A percentile compares a stretch with the other conserved stretches of the same genome.
Evolutionary conservation across 1,284 basidiomycete species (phyloP).

Genomic region (Sporisorium sorghi): DNA sequence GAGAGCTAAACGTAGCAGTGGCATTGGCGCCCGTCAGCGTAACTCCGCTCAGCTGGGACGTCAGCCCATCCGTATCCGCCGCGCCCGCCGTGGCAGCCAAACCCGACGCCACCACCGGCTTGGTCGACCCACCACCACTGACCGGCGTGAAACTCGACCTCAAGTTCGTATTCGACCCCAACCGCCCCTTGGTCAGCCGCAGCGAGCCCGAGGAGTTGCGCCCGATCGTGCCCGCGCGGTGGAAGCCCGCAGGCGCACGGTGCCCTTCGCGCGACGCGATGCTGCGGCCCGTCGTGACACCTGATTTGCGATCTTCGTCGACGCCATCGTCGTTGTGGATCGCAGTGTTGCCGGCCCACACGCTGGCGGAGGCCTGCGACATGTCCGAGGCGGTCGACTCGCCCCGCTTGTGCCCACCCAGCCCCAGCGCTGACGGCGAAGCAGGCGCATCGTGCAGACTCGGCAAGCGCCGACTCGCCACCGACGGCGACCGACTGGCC

Average conservation of each 20-base stretch:
- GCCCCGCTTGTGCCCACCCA: slow-evolving; percentile 15
- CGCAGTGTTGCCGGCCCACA: neutral
- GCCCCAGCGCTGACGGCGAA: neutral
- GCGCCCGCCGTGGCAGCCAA: neutral
- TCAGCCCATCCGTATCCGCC: slow-evolving; percentile 22
- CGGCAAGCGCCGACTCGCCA: slow-evolving; percentile 13
- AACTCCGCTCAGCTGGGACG: slow-evolving; percentile 30
- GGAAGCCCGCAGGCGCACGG: slow-evolving; percentile 11
- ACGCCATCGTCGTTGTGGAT: neutral
- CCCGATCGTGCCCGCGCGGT: slow-evolving; percentile 26
- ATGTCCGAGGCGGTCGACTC: slow-evolving; percentile 18
- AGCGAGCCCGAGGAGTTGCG: slow-evolving; percentile 36
- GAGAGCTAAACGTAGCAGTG: slow-evolving; percentile 21
- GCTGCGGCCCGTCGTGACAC: slow-evolving; percentile 20
- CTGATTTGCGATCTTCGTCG: slow-evolving; percentile 20
- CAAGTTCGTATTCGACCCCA: slow-evolving; percentile 32
- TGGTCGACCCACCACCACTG: no score
- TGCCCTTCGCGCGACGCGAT: slow-evolving; percentile 31
- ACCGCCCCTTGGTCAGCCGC: slow-evolving; percentile 34
- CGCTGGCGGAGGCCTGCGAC: slow-evolving; percentile 9
- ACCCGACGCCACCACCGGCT: neutral
- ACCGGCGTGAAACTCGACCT: slow-evolving; percentile 20
- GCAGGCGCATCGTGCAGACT: slow-evolving; percentile 11
- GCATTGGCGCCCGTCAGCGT: slow-evolving; percentile 25
- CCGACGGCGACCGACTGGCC: slow-evolving; percentile 13